These are phyloP conservation scores for Dryadomyces quercivorus DNA, from an alignment of 2,329 filamentous ascomycete species.

Conservation along the genomic window DNA sequence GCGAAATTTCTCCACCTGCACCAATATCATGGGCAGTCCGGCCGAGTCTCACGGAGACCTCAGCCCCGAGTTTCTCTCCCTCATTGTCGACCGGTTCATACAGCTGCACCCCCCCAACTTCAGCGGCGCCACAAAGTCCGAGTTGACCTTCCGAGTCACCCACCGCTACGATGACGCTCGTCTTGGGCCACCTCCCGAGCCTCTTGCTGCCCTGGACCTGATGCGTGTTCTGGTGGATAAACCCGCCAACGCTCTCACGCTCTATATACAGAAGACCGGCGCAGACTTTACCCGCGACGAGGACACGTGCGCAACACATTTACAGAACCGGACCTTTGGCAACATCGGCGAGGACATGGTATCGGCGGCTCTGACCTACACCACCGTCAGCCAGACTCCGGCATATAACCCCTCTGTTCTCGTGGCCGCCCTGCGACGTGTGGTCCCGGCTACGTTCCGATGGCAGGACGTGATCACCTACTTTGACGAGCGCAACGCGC, in stretches of 20 bases:
- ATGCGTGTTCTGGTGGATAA: slow-evolving; percentile 51
- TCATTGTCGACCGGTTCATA: slow-evolving; percentile 75
- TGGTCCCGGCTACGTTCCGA: slow-evolving; percentile 51
- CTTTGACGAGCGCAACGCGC: slow-evolving; percentile 70
- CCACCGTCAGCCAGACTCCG: slow-evolving; percentile 44
- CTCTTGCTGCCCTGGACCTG: slow-evolving; percentile 59
- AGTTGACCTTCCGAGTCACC: slow-evolving; percentile 53
- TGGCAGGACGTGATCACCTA: slow-evolving; percentile 61
- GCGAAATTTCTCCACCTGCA: slow-evolving; percentile 64
- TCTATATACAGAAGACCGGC: slow-evolving; percentile 63
- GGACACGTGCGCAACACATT: slow-evolving; percentile 46
- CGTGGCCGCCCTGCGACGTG: slow-evolving; percentile 49
- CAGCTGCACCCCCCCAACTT: slow-evolving; percentile 80
- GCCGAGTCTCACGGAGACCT: slow-evolving; percentile 55
- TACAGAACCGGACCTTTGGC: slow-evolving; percentile 39
- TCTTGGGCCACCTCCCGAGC: slow-evolving; percentile 53
- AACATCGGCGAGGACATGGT: slow-evolving; percentile 71
- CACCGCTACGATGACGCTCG: slow-evolving; percentile 56
- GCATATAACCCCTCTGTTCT: slow-evolving; percentile 39
- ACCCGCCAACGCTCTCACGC: slow-evolving; percentile 43
- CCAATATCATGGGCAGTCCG: slow-evolving; percentile 60
- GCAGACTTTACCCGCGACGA: slow-evolving; percentile 62
- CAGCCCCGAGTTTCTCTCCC: slow-evolving; percentile 57
- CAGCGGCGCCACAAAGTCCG: slow-evolving; percentile 60
- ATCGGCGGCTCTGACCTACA: slow-evolving; percentile 62